A percentile compares a stretch with the other conserved stretches of the same genome.
Conservation (phyloP, 495 filamentous ascomycete genomes). For the Sordaria brevicollis region DNA sequence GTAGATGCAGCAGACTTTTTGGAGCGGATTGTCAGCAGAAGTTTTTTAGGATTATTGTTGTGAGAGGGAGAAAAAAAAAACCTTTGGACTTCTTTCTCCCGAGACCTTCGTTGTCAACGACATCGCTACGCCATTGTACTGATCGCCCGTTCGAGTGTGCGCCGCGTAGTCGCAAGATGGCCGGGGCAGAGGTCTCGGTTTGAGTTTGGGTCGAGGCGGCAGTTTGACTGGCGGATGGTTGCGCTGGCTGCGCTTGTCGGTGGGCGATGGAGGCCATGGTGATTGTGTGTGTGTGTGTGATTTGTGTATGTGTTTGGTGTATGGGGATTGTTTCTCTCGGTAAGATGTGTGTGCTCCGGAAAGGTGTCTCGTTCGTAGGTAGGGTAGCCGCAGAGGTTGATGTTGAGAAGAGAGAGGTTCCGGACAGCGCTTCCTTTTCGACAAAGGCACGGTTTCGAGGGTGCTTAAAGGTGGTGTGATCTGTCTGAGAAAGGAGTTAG, state of each 20-base stretch:
- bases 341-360: background rate
- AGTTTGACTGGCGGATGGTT: slow-evolving; percentile 12
- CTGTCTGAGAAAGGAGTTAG: background rate
- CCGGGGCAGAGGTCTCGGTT: slow-evolving; percentile 17
- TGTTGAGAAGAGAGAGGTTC: background rate
- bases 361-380: background rate
- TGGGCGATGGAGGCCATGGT: slow-evolving; percentile 14
- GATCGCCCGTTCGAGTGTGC: slow-evolving; percentile 32
- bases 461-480: background rate
- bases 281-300: background rate
- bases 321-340: background rate
- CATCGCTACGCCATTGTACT: slow-evolving; percentile 87
- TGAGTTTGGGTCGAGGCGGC: slow-evolving; percentile 2
- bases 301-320: background rate
- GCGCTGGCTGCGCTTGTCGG: slow-evolving; percentile 7
- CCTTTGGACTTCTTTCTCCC: slow-evolving; percentile 93
- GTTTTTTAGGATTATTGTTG: background rate
- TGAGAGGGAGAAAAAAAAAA: slow-evolving; percentile 19
- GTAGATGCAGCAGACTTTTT: slow-evolving; percentile 93
- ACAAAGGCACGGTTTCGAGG: background rate
- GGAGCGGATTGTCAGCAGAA: background rate
- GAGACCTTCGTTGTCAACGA: slow-evolving; percentile 93
- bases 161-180: slow-evolving; percentile 38
- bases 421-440: background rate
- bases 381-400: background rate